Evolutionary conservation across 768 basidiomycete species (phyloP).

Genomic region (Trichaptum fuscoviolaceum): DNA sequence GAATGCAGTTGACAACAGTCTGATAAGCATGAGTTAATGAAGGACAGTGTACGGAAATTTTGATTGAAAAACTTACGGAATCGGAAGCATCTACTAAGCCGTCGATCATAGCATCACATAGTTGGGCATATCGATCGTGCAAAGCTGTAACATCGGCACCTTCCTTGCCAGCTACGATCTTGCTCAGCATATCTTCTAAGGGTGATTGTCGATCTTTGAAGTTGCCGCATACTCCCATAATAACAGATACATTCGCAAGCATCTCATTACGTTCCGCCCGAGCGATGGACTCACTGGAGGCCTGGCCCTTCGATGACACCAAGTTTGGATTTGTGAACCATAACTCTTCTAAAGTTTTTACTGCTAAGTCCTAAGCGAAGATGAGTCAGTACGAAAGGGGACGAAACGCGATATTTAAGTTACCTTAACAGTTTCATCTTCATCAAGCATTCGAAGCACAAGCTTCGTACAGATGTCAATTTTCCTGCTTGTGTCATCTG

Average conservation of each 20-base stretch:
- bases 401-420: not conserved
- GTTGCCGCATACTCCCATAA: slow-evolving; percentile 80
- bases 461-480: slow-evolving; percentile 81
- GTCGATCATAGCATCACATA: slow-evolving; percentile 83
- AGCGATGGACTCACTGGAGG: slow-evolving; percentile 6
- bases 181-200: slow-evolving; percentile 79
- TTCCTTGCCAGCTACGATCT: slow-evolving; percentile 73
- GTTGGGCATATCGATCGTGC: slow-evolving; percentile 67
- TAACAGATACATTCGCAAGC: slow-evolving; percentile 65
- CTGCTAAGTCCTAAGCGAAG: slow-evolving; percentile 60
- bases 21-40: slow-evolving; percentile 23
- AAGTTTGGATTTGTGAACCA: slow-evolving; percentile 60
- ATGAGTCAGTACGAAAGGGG: slow-evolving; percentile 9
- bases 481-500: slow-evolving; percentile 51
- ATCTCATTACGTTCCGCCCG: slow-evolving; percentile 38
- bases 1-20: slow-evolving; percentile 80
- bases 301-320: slow-evolving; percentile 18
- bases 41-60: not conserved
- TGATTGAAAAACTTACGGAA: slow-evolving; percentile 61
- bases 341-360: slow-evolving; percentile 85
- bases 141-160: slow-evolving; percentile 46
- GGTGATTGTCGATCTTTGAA: slow-evolving; percentile 83
- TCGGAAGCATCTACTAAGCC: slow-evolving; percentile 84
- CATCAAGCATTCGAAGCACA: slow-evolving; percentile 81
- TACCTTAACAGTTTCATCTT: slow-evolving; percentile 84